Evolutionary conservation across 1,284 basidiomycete species (phyloP), one percentile per base, ranked within the genome.

Genomic region (Trametes sp.): DNA sequence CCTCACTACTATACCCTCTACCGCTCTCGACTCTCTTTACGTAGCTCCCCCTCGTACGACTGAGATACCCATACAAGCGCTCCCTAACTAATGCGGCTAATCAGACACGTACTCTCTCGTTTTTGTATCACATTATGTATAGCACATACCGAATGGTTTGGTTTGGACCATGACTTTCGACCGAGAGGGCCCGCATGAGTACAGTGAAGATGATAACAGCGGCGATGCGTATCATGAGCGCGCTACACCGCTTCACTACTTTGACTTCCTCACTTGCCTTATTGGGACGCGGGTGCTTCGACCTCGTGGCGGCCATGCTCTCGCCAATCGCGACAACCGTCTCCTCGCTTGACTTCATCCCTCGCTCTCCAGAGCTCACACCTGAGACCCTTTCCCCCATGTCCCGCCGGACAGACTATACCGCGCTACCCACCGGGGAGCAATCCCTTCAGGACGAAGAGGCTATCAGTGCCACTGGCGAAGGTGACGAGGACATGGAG

Each of bases 401-500:
- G 74, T 73, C 73, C 41, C 70, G 74, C 49, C 58, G 66, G 61
- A 36, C 71, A 64, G 69, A 69, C 49, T 60, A 69, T 62, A 50
- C 44, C 65, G 29, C 50, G 54, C 31, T 66, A 60, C 33, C 57
- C 36, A 44, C 56, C 26, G 62, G 50, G 54, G 64, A 65, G 21
- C 63, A 69, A 67, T 59, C 61, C 28, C 53, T 70, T 33, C 73
- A 71, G 44, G 74, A 73, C 44, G 74, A 76, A 28, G 74, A 74
- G 61, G 64, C 62, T 16, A 61, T 73, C 38, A 74, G 72, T 52
- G 74, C 67, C 36, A 68, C 69, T n/a, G 74, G 68, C 16, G 74
- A 75, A 58, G 74, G 74, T 38, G 75, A 74, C 68, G 75, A 76
- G 57, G 68, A 71, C 50, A 76, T 76, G 75, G 73, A 76, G 63